Percentiles rank a stretch among this genome's conserved stretches.
These are phyloP conservation scores for Gossypium aridum DNA, from an alignment of 441 rosid genomes.

Conservation along the genomic window DNA sequence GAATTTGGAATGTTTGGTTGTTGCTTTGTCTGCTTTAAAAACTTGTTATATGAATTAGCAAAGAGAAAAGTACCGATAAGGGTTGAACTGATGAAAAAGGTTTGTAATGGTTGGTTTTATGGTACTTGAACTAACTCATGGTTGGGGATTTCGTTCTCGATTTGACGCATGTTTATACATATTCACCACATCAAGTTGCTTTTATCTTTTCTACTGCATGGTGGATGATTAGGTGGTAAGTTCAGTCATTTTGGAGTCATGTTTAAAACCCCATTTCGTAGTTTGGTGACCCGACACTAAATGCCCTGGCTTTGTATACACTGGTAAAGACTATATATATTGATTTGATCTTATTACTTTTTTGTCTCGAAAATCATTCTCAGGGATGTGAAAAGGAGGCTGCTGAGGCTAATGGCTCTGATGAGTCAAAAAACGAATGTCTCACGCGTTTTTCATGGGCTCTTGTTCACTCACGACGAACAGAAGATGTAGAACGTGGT, in stretches of 20 bases:
- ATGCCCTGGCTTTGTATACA: neutral
- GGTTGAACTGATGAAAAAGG: neutral
- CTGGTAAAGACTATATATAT: neutral
- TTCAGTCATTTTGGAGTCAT: neutral
- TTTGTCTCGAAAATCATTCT: constrained; percentile 1
- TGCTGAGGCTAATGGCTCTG: constrained; percentile 46
- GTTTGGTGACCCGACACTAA: neutral
- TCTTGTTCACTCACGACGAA: constrained; percentile 59
- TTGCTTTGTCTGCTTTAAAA: neutral
- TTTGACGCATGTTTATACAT: neutral
- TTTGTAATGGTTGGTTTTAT: neutral
- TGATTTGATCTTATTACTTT: neutral
- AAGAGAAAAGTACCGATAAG: neutral
- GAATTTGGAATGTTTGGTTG: neutral
- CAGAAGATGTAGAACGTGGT: constrained; percentile 57
- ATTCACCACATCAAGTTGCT: neutral
- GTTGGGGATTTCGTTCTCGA: neutral
- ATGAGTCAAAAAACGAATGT: constrained; percentile 40
- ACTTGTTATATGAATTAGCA: neutral
- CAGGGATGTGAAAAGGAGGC: constrained; percentile 67
- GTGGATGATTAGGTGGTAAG: neutral
- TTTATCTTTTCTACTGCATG: neutral
- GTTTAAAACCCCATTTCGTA: neutral
- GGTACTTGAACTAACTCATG: neutral
- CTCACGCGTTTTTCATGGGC: constrained; percentile 70